Evolutionary conservation across 371 early-diverging fungal species (phyloP).

Genomic region (Sporodiniella umbellata): DNA sequence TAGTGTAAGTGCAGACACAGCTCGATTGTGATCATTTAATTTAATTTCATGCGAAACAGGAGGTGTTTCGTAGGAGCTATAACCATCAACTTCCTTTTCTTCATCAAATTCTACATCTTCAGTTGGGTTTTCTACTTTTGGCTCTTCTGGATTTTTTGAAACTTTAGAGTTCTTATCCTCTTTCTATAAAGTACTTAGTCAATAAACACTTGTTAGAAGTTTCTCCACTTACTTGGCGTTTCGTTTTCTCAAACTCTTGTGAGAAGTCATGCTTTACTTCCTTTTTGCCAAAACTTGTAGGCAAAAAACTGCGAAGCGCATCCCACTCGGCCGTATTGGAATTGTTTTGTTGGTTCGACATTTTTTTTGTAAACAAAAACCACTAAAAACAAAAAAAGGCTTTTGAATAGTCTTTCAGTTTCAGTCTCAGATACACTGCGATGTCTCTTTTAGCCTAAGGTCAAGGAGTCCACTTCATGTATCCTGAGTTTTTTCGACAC

Average conservation of each 20-base stretch:
- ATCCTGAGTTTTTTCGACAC: no score
- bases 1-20: slow-evolving; percentile 77
- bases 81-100: slow-evolving; percentile 24
- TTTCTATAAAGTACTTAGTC: not conserved
- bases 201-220: slow-evolving; percentile 15
- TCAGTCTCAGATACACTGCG: no score
- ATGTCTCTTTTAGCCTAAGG: no score
- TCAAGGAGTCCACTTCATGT: no score
- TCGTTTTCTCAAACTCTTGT: slow-evolving; percentile 43
- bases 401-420: no score
- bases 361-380: not conserved
- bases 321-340: slow-evolving; percentile 33
- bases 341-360: not conserved
- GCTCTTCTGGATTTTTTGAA: not conserved
- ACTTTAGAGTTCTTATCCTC: not conserved
- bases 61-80: slow-evolving; percentile 30
- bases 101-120: slow-evolving; percentile 15
- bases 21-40: slow-evolving; percentile 65
- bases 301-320: slow-evolving; percentile 50
- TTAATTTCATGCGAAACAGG: slow-evolving; percentile 70
- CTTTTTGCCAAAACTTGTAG: slow-evolving; percentile 62
- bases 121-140: not conserved
- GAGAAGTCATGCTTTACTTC: slow-evolving; percentile 28
- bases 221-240: slow-evolving; percentile 30
- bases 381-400: no score